Base-by-base conservation (phyloP, 495 filamentous ascomycete genomes). In the Oidiodendron maius region DNA sequence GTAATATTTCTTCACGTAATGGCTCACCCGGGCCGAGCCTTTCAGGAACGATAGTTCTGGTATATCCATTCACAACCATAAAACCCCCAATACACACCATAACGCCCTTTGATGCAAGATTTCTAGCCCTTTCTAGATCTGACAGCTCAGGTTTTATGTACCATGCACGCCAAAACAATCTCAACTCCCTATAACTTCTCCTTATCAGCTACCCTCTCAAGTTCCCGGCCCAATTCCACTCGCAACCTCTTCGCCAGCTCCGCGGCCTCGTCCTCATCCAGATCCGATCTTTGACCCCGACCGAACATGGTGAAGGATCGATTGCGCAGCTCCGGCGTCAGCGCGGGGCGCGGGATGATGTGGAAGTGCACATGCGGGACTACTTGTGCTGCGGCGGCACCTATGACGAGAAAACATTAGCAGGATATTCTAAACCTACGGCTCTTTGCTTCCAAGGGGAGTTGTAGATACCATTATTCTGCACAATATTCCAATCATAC, bases 291-390 rank as follows among this genome's bases (percentile, higher is more conserved):
- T 65, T 80, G 73, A 9, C 91, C 90, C 20, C 84, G 71, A 11
- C 89, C 91, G 75, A 95, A 95, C 83, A 93, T 91, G 43, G 85
- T 86, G 63, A 80, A 82, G 52, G 69, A 65, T 59, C 54, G 58
- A 24, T 67, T 65, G 18, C 71, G 58, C 25, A 77, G 54, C 61
- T 74, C 72, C 21, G 77, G 75, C 23, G 58, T 60, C 15, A 61
- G 48, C 11, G 59, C 59, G 12, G 79, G 79, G 21, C 91, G 67
- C 2, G 91, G 91, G 37, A 96, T 91, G 21, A 97, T 75, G 55
- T 97, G 91, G 65, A 90, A 96, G 63, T 96, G 91, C 4, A 91
- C 83, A 65, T 96, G 91, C 17, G 82, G 81, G 2, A 97, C 89
- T 18, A 91, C 87, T 67, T 97, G 91, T 5, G 89, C 90, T 10